Evolutionary conservation across 2,329 filamentous ascomycete species (phyloP).

Genomic region (Colletotrichum sojae): DNA sequence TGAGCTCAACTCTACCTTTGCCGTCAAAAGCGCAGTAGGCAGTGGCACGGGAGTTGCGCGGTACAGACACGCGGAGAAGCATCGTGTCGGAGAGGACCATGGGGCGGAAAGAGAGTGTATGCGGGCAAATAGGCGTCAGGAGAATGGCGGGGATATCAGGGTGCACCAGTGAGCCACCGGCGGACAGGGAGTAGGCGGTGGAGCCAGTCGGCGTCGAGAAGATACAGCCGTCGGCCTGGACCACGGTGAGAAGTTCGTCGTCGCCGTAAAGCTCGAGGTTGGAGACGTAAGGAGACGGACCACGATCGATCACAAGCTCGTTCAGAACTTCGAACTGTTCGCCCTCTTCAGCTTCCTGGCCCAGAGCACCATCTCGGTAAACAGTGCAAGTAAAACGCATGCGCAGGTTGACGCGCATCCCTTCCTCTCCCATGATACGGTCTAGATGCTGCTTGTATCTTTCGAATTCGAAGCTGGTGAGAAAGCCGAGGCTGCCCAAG

Average conservation of each 20-base stretch:
- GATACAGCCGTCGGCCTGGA: slow-evolving; percentile 97
- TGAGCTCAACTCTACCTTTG: slow-evolving; percentile 93
- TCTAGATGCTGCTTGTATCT: slow-evolving; percentile 90
- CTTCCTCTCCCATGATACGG: slow-evolving; percentile 91
- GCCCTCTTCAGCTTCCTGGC: slow-evolving; percentile 82
- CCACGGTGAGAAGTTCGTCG: slow-evolving; percentile 92
- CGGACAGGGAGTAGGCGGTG: slow-evolving; percentile 96
- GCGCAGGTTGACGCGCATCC: slow-evolving; percentile 96
- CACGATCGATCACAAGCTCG: slow-evolving; percentile 97
- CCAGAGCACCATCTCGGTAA: slow-evolving; percentile 77
- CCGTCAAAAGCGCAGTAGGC: slow-evolving; percentile 98
- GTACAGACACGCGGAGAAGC: slow-evolving; percentile 90
- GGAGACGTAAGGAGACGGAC: slow-evolving; percentile 96
- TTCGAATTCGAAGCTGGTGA: slow-evolving; percentile 90
- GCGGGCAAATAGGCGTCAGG: slow-evolving; percentile 96
- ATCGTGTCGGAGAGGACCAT: slow-evolving; percentile 98
- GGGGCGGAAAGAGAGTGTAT: slow-evolving; percentile 95
- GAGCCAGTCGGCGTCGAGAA: slow-evolving; percentile 96
- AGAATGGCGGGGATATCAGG: slow-evolving; percentile 97
- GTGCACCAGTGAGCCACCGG: slow-evolving; percentile 94
- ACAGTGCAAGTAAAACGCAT: slow-evolving; percentile 99
- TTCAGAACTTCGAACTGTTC: slow-evolving; percentile 99
- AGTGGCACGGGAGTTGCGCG: slow-evolving; percentile 86
- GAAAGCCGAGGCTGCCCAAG: slow-evolving; percentile 87
- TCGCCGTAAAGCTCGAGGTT: slow-evolving; percentile 97